phyloP scores from a whole-genome alignment of 169 alveolate genomes.

The Plasmodium yoelii region DNA sequence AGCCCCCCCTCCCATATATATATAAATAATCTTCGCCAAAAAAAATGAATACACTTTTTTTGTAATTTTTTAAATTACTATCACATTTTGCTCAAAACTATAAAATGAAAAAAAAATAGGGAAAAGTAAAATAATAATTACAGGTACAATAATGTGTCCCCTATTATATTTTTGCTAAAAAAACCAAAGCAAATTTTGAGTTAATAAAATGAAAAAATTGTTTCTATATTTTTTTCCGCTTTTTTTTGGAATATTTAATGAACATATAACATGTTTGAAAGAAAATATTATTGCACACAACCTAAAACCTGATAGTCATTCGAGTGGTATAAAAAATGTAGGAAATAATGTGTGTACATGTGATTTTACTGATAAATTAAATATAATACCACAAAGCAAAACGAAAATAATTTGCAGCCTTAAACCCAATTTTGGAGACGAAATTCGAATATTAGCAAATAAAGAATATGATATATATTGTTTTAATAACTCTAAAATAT shows the following conservation, averaged over 20 bases:
- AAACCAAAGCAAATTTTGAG: background rate
- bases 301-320: background rate
- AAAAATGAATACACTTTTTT: too few species aligned
- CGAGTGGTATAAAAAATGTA: background rate
- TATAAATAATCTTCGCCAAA: too few species aligned
- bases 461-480: constrained; percentile 58
- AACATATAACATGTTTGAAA: background rate
- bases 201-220: background rate
- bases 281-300: background rate
- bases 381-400: constrained; percentile 21
- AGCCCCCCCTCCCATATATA: too few species aligned
- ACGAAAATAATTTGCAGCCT: constrained; percentile 51
- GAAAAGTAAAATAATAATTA: too few species aligned
- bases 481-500: constrained; percentile 35
- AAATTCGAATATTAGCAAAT: constrained; percentile 39
- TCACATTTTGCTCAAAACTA: too few species aligned
- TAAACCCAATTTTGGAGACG: constrained; percentile 58
- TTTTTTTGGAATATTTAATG: background rate
- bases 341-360: constrained; percentile 23
- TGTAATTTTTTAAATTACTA: too few species aligned
- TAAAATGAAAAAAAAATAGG: too few species aligned
- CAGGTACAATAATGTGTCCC: background rate
- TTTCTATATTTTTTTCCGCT: too few species aligned
- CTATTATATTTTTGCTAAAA: background rate
- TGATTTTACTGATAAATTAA: constrained; percentile 51